phyloP scores from a whole-genome alignment of 495 filamentous ascomycete genomes.

The Daldinia grandis region DNA sequence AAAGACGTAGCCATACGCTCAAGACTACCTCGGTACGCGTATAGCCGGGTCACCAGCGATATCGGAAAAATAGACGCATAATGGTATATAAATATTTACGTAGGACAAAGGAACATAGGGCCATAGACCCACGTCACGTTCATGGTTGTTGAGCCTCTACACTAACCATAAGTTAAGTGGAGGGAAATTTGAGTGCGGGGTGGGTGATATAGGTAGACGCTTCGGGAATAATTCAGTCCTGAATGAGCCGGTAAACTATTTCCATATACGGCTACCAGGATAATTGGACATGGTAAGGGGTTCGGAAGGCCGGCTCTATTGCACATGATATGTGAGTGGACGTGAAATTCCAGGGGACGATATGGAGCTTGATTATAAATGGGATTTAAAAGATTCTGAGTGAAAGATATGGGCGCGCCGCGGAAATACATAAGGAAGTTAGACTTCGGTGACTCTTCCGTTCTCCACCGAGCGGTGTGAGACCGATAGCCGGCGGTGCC shows the following conservation, averaged over 20 bases:
- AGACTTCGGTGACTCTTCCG: conserved; percentile 1
- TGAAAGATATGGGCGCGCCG: background rate
- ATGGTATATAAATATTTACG: background rate
- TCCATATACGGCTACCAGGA: background rate
- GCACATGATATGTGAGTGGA: background rate
- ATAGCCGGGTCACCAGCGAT: conserved; percentile 16
- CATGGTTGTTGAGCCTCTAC: conserved; percentile 2
- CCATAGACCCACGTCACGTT: background rate
- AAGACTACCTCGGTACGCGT: background rate
- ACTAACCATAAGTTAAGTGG: background rate
- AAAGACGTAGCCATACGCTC: background rate
- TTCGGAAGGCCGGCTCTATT: background rate
- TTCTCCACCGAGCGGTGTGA: conserved; percentile 2
- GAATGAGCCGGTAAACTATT: background rate
- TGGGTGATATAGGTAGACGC: background rate
- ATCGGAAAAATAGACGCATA: conserved; percentile 12
- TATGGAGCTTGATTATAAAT: background rate
- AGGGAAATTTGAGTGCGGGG: background rate
- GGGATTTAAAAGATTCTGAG: background rate
- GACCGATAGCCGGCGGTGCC: conserved; percentile 22
- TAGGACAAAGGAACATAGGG: background rate
- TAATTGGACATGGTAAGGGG: background rate
- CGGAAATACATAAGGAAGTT: background rate
- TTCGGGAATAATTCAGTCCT: background rate
- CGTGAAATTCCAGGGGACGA: background rate